Base-by-base conservation (phyloP, 2,329 filamentous ascomycete genomes). In the Exophiala lecanii-corni region DNA sequence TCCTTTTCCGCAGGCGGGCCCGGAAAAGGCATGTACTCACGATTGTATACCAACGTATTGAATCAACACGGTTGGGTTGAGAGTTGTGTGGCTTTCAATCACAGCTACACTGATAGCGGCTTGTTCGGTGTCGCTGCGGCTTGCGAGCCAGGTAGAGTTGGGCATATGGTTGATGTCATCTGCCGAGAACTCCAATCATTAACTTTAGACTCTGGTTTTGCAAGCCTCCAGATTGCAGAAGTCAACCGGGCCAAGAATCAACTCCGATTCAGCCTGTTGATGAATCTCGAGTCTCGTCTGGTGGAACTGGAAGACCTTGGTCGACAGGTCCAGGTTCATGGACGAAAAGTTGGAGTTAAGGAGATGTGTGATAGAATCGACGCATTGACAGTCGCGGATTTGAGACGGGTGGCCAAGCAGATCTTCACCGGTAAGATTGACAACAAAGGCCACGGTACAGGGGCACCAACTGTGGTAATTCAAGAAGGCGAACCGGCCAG, bases 61-160 rank as follows among this genome's bases (percentile, higher is more conserved):
- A 98, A 98, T 72, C 89, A 97, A 68, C 83, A 95, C 69, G 88
- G 86, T 56, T 98, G 91, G 91, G 88, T 98, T 18, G 92, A 98
- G 69, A 89, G 82, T 48, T 97, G 92, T 69, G 76, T 94, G 39
- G 85, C 91, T 20, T 97, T 97, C 73, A 97, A 97, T 74, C 89
- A 97, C 73, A 87, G 86, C 35, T 98, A 98, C 75, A 92, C 87
- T 0, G 92, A 98, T 66, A 89, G 84, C 5, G 92, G 92, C 3
- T 78, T 98, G 31, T 98, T 98, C 60, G 92, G 92, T 53, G 96
- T 98, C 62, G 84, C 86, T 1, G 86, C 88, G 0, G 84, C 84
- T 19, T 98, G 92, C 67, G 77, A 82, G 23, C 91, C 92, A 0
- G 78, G 78, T 25, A 80, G 84, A 50, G 86, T 89, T 0, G 75